Conservation (phyloP, 768 basidiomycete species). For the Glaciozyma martinii region DNA sequence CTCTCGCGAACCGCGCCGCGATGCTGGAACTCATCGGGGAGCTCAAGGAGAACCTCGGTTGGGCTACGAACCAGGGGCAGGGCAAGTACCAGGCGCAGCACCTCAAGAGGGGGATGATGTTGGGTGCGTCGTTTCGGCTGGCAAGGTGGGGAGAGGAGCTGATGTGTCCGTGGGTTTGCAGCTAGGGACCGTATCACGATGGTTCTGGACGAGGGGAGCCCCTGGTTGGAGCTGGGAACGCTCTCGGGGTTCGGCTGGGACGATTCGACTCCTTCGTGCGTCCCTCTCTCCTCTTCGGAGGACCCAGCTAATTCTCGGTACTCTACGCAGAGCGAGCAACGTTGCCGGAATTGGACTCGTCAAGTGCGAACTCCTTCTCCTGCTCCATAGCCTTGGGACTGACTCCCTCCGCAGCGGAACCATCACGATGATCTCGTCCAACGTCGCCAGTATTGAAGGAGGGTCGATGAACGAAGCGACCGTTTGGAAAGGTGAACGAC, state of each 20-base stretch:
- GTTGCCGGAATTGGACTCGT: slow-evolving; percentile 2
- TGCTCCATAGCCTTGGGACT: not conserved
- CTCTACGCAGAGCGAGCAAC: not conserved
- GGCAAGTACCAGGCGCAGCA: slow-evolving; percentile 48
- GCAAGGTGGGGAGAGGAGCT: not conserved
- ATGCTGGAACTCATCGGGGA: not conserved
- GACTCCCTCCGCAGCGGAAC: not conserved
- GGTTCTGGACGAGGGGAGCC: slow-evolving; percentile 72
- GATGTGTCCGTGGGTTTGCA: not conserved
- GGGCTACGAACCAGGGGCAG: not conserved
- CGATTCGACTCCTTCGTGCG: slow-evolving; percentile 1
- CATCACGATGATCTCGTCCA: not conserved
- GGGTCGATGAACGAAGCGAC: not conserved
- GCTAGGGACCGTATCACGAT: slow-evolving; percentile 69
- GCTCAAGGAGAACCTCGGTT: not conserved
- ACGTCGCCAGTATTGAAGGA: not conserved
- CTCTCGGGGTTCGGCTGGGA: not conserved
- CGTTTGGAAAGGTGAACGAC: not conserved
- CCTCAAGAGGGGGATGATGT: slow-evolving; percentile 65
- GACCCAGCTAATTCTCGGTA: not conserved
- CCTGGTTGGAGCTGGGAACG: slow-evolving; percentile 63
- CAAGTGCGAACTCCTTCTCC: not conserved
- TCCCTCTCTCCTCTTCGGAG: not conserved
- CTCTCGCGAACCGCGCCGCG: not conserved
- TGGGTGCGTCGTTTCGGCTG: slow-evolving; percentile 34